Percentiles rank a stretch among this genome's conserved stretches.
These are phyloP conservation scores for Mrakia hoshinonis DNA, from an alignment of 768 basidiomycete genomes.

Conservation along the genomic window DNA sequence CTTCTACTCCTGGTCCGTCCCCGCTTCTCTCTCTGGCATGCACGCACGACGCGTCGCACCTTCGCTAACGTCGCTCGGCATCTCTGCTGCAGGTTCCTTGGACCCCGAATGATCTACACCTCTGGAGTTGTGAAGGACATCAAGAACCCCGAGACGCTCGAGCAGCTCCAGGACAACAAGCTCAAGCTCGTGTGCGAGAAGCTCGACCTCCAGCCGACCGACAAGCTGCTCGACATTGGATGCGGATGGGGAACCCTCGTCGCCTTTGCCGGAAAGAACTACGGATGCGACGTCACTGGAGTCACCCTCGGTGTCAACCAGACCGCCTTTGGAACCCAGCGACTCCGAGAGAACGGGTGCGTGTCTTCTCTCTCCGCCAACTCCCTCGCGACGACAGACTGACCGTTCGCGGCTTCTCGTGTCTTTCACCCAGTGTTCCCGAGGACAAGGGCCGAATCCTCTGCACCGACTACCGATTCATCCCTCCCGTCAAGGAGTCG, in stretches of 20 bases:
- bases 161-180: slow-evolving; percentile 97
- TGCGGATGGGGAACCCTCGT: slow-evolving; percentile 93
- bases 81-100: slow-evolving; percentile 61
- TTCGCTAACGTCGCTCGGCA: background rate
- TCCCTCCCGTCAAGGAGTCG: slow-evolving; percentile 60
- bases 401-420: background rate
- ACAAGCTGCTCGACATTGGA: slow-evolving; percentile 49
- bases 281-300: slow-evolving; percentile 89
- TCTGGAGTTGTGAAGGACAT: slow-evolving; percentile 75
- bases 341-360: slow-evolving; percentile 66
- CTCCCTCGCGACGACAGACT: background rate
- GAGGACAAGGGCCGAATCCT: slow-evolving; percentile 74
- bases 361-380: background rate
- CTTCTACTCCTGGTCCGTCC: slow-evolving; percentile 73
- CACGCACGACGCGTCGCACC: background rate
- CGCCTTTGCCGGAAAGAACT: slow-evolving; percentile 95
- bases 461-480: slow-evolving; percentile 86
- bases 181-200: slow-evolving; percentile 91
- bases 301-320: slow-evolving; percentile 88
- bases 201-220: slow-evolving; percentile 74
- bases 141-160: slow-evolving; percentile 67
- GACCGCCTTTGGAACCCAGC: slow-evolving; percentile 79
- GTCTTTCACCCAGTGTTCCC: slow-evolving; percentile 41
- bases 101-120: slow-evolving; percentile 95
- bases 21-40: background rate